These are phyloP conservation scores for Krasilnikovozyma curviuscula DNA, from an alignment of 768 basidiomycete genomes.

Conservation along the genomic window DNA sequence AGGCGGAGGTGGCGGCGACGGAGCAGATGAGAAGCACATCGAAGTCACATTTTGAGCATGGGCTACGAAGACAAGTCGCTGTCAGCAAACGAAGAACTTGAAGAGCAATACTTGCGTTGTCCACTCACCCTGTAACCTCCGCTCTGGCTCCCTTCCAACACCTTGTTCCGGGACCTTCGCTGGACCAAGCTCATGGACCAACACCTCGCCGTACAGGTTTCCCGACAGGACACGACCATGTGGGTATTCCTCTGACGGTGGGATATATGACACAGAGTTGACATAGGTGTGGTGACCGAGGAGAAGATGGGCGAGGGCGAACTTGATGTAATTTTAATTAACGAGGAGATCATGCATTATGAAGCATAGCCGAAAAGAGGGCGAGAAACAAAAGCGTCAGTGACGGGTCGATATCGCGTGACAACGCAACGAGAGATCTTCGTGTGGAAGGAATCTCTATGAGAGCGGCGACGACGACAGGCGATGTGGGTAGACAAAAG, in stretches of 20 bases:
- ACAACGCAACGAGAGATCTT: too few species aligned
- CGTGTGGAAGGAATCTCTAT: too few species aligned
- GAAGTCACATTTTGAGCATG: too few species aligned
- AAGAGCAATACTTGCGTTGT: background rate
- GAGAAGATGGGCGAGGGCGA: constrained; percentile 1
- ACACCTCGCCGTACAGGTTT: background rate
- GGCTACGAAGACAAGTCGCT: background rate
- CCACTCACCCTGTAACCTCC: too few species aligned
- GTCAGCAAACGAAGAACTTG: background rate
- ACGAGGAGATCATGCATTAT: background rate
- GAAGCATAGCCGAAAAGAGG: background rate
- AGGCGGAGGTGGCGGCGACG: too few species aligned
- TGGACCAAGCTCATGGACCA: background rate
- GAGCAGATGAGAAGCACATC: too few species aligned
- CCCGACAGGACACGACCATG: background rate
- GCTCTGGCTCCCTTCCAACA: too few species aligned
- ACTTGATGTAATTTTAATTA: background rate
- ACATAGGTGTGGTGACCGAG: constrained; percentile 7
- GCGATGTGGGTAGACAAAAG: background rate
- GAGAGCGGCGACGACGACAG: background rate
- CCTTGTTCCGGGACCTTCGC: too few species aligned
- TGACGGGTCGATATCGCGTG: too few species aligned
- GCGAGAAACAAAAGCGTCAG: background rate
- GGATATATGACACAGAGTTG: constrained; percentile 6
- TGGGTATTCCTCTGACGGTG: background rate